Evolutionary conservation across 140 eudicot genomes (phyloP).

Genomic region (Flaveria floridana): DNA sequence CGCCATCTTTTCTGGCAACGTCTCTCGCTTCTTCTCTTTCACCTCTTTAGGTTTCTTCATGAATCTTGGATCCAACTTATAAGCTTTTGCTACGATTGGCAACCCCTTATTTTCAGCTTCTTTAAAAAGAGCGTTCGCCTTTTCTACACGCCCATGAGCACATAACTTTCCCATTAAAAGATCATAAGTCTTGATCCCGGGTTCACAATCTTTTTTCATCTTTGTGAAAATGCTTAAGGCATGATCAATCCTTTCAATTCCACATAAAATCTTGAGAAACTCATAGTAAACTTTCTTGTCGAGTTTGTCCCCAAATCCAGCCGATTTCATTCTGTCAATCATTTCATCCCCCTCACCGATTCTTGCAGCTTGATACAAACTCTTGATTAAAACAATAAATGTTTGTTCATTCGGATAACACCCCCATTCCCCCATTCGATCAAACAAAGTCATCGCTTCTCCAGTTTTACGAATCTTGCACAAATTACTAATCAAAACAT

Average conservation of each 20-base stretch:
- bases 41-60: slow-evolving; percentile 53
- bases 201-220: slow-evolving; percentile 84
- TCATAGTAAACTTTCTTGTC: slow-evolving; percentile 68
- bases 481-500: slow-evolving; percentile 65
- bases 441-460: slow-evolving; percentile 66
- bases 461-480: slow-evolving; percentile 74
- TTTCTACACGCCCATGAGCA: slow-evolving; percentile 74
- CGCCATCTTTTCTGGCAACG: slow-evolving; percentile 95
- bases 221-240: slow-evolving; percentile 68
- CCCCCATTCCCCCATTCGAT: slow-evolving; percentile 94
- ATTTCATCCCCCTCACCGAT: slow-evolving; percentile 90
- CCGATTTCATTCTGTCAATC: slow-evolving; percentile 90
- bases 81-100: slow-evolving; percentile 53
- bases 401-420: slow-evolving; percentile 77
- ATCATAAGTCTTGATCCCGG: slow-evolving; percentile 79
- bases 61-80: slow-evolving; percentile 75
- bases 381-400: slow-evolving; percentile 61
- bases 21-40: slow-evolving; percentile 85
- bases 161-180: slow-evolving; percentile 72
- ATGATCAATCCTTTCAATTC: slow-evolving; percentile 89
- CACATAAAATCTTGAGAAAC: slow-evolving; percentile 71
- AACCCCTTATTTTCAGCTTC: slow-evolving; percentile 72
- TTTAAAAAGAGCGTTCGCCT: slow-evolving; percentile 74
- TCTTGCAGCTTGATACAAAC: slow-evolving; percentile 97
- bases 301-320: slow-evolving; percentile 72